Conservation (phyloP, 2,329 filamentous ascomycete genomes). For the Neonectria sp. region DNA sequence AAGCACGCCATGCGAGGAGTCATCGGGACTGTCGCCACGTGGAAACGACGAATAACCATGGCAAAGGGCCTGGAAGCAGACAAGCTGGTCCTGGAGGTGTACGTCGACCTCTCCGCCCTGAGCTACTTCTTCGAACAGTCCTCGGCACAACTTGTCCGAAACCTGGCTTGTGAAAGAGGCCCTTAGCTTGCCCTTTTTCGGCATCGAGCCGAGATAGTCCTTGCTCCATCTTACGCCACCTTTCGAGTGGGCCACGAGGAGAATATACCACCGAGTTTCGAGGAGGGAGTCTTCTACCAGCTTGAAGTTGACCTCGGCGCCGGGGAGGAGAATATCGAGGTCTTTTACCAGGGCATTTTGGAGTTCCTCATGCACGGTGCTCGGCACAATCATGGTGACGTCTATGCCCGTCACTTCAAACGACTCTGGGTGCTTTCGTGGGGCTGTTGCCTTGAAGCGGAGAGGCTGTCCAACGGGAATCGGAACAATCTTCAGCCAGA, state of each 20-base stretch:
- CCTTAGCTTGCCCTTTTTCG: slow-evolving; percentile 56
- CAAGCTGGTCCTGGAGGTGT: slow-evolving; percentile 73
- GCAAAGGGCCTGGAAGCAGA: slow-evolving; percentile 72
- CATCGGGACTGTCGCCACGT: slow-evolving; percentile 42
- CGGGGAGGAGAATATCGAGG: slow-evolving; percentile 60
- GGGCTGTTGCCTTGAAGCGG: slow-evolving; percentile 49
- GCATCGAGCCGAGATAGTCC: slow-evolving; percentile 60
- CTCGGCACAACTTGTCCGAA: slow-evolving; percentile 61
- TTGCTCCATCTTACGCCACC: slow-evolving; percentile 63
- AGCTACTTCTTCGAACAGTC: slow-evolving; percentile 62
- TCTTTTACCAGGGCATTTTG: slow-evolving; percentile 57
- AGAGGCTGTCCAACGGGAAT: slow-evolving; percentile 55
- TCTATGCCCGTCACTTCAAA: slow-evolving; percentile 63
- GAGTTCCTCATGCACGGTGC: slow-evolving; percentile 59
- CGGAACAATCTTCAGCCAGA: slow-evolving; percentile 60
- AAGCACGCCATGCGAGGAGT: slow-evolving; percentile 36
- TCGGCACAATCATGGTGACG: slow-evolving; percentile 66
- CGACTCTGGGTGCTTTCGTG: slow-evolving; percentile 42
- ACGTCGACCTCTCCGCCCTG: slow-evolving; percentile 67
- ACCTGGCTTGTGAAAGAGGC: slow-evolving; percentile 56
- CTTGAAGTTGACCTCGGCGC: slow-evolving; percentile 61
- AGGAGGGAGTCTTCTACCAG: slow-evolving; percentile 66
- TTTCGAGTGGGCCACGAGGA: slow-evolving; percentile 69
- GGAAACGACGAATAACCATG: slow-evolving; percentile 66
- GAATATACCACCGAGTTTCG: slow-evolving; percentile 67